These are phyloP conservation scores for Cryphonectria parasitica DNA, from an alignment of 2,329 filamentous ascomycete genomes.

Conservation along the genomic window DNA sequence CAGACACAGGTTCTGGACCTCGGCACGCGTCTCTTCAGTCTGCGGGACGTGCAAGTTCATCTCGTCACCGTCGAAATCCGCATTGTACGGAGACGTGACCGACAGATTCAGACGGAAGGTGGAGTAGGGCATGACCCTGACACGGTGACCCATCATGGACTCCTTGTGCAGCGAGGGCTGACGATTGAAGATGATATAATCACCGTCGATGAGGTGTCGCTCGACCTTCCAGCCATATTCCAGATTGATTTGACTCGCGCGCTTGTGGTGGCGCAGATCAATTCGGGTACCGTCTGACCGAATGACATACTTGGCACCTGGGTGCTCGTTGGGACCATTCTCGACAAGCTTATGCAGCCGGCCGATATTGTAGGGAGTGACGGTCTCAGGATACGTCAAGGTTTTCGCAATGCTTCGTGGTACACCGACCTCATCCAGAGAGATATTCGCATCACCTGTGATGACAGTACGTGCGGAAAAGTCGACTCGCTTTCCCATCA, in stretches of 20 bases:
- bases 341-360: conserved; percentile 87
- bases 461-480: conserved; percentile 99
- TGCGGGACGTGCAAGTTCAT: conserved; percentile 99
- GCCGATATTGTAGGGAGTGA: conserved; percentile 96
- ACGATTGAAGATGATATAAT: conserved; percentile 99
- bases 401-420: conserved; percentile 91
- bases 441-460: conserved; percentile 96
- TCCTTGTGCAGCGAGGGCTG: conserved; percentile 99
- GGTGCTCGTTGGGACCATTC: conserved; percentile 93
- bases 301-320: conserved; percentile 95
- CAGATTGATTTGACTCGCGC: conserved; percentile 80
- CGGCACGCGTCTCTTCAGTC: conserved; percentile 92
- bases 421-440: conserved; percentile 95
- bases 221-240: conserved; percentile 99
- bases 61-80: conserved; percentile 99
- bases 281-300: conserved; percentile 92
- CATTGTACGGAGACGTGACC: conserved; percentile 98
- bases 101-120: conserved; percentile 98
- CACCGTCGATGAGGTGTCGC: conserved; percentile 91
- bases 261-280: conserved; percentile 90
- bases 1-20: conserved; percentile 92
- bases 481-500: conserved; percentile 99
- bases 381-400: conserved; percentile 94
- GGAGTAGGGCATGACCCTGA: conserved; percentile 97
- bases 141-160: conserved; percentile 99